Evolutionary conservation across 345 rosid genomes (phyloP).

Genomic region (Psidium guajava): DNA sequence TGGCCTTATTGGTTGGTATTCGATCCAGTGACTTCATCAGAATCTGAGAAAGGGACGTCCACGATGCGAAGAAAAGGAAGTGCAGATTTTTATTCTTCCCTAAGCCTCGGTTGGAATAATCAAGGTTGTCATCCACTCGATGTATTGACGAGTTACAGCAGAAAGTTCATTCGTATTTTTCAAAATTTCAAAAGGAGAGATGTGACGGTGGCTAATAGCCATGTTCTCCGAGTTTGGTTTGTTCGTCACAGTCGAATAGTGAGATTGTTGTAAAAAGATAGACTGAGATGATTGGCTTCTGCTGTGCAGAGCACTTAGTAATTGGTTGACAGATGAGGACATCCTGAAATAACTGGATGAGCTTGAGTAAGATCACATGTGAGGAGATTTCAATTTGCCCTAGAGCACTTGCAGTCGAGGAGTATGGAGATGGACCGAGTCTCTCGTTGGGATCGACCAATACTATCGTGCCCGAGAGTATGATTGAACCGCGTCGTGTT

Average conservation of each 20-base stretch:
- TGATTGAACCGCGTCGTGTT: not conserved
- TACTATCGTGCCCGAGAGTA: not conserved
- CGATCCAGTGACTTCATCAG: not conserved
- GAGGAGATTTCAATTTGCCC: not conserved
- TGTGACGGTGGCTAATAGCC: not conserved
- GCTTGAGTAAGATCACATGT: not conserved
- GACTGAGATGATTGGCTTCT: not conserved
- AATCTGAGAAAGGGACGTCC: not conserved
- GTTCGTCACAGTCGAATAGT: not conserved
- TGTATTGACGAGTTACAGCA: not conserved
- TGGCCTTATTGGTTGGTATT: not conserved
- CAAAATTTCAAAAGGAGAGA: not conserved
- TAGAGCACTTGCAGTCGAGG: not conserved
- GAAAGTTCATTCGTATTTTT: not conserved
- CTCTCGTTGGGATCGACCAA: not conserved
- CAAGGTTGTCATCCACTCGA: not conserved
- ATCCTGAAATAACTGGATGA: not conserved
- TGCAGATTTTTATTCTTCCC: not conserved
- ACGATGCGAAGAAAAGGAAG: not conserved
- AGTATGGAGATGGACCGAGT: too few relatives aligned
- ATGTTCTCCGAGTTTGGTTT: not conserved
- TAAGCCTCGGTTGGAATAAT: not conserved
- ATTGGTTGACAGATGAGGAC: not conserved
- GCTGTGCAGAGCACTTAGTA: not conserved
- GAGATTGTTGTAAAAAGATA: not conserved